A percentile compares a stretch with the other conserved stretches of the same genome.
These are phyloP conservation scores for Uronychia setigera DNA, from an alignment of 73 alveolate genomes.

Conservation along the genomic window DNA sequence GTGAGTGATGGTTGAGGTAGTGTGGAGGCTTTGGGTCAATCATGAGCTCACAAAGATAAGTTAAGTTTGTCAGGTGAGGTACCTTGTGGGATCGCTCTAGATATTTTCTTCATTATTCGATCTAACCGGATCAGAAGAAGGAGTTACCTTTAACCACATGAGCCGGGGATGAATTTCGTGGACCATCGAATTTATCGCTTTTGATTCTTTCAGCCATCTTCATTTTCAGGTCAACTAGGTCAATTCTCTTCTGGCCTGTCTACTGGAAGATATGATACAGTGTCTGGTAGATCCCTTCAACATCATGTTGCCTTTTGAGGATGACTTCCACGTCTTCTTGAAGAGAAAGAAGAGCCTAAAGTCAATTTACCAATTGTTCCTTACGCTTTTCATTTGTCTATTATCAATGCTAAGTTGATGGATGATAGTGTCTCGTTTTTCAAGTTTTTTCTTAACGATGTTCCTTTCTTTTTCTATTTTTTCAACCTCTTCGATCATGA, in stretches of 20 bases:
- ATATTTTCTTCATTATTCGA: too few species aligned
- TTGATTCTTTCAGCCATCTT: too few species aligned
- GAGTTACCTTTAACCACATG: too few species aligned
- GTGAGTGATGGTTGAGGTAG: too few species aligned
- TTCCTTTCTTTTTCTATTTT: background rate
- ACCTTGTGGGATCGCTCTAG: too few species aligned
- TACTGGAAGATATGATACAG: background rate
- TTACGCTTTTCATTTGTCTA: background rate
- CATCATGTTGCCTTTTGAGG: background rate
- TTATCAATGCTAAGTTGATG: background rate
- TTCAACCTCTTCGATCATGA: background rate
- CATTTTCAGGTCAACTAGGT: background rate
- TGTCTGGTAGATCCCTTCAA: background rate
- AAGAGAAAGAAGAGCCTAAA: background rate
- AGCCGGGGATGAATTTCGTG: too few species aligned
- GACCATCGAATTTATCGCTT: too few species aligned
- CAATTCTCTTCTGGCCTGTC: background rate
- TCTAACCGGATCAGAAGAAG: too few species aligned
- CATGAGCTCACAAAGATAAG: too few species aligned
- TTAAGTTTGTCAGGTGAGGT: too few species aligned
- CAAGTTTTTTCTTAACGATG: background rate
- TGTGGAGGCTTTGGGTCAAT: too few species aligned
- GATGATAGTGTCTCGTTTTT: background rate
- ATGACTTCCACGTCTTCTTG: background rate
- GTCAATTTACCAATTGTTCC: background rate